Evolutionary conservation across 192 early-diverging fungal species (phyloP), one percentile per base, ranked within the genome.

Genomic region (Lobosporangium transversale): DNA sequence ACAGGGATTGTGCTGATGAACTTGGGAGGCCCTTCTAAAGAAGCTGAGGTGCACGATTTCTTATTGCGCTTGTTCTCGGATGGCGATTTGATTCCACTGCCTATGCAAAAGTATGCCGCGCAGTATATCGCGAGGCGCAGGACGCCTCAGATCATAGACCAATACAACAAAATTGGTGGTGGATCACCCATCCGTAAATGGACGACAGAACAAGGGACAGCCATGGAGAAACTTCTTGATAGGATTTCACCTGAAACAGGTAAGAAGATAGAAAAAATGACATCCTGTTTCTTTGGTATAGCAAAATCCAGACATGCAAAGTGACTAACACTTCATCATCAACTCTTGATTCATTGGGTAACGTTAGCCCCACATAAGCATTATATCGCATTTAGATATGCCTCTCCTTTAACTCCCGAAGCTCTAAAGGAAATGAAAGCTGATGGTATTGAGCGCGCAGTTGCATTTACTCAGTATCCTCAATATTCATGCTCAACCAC

Each of bases 401-500:
- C 93, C 0, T 63, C 82, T 21, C 97, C 97, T 30, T 83, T 91
- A 53, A 95, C 94, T 3, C 79, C 83, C 7, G 82, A 86, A 43
- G 88, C 97, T 7, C 51, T 98, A n/a, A 53, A 83, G 23, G 75
- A 85, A 47, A 95, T 98, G 90, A 85, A 93, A 35, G 55, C 75
- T 23, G 95, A 97, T 79, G 91, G 92, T 6, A 88, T 97, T 2
- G 80, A 87, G 52, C 88, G 92, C 17, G 97, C 93, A 4, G 85
- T 98, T 26, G 97, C 94, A 15, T 94, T 98, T 52, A 91, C 92
- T 3, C 90, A 97, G 78, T 98, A 98, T 73, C 97, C 95, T 47
- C 97, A 98, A 83, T 97, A 94, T 80, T 95, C 93, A n/a, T 95
- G 95, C 67, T 94, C 94, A 12, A 97, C 95, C 20, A 97, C 95